phyloP scores from a whole-genome alignment of 352 stramenopile species.

The Aphanomyces invadans region DNA sequence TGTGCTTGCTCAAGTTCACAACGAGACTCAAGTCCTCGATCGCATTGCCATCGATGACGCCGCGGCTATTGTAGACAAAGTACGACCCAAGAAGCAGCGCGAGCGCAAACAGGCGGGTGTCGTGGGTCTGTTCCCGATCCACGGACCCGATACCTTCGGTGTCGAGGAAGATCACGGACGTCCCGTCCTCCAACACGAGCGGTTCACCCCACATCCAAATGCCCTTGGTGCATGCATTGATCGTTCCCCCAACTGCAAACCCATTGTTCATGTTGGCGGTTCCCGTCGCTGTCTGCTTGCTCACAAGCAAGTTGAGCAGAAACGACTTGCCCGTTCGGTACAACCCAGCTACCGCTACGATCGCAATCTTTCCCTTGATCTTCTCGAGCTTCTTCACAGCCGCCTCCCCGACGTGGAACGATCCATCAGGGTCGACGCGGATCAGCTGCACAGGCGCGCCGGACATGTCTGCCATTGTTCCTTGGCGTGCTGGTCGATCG shows the following conservation, averaged over 20 bases:
- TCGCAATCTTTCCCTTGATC: conserved; percentile 70
- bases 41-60: conserved; percentile 84
- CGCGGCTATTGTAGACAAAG: conserved; percentile 89
- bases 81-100: conserved; percentile 75
- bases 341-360: conserved; percentile 78
- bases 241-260: conserved; percentile 76
- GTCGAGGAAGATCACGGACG: conserved; percentile 81
- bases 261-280: conserved; percentile 33
- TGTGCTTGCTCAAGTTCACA: conserved; percentile 86
- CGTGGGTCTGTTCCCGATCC: conserved; percentile 80
- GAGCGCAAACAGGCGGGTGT: conserved; percentile 86
- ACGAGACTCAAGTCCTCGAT: conserved; percentile 87
- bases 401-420: conserved; percentile 72
- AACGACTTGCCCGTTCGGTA: conserved; percentile 89
- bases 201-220: conserved; percentile 89
- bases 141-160: conserved; percentile 82
- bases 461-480: conserved; percentile 24
- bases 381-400: conserved; percentile 54
- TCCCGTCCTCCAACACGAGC: conserved; percentile 45
- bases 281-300: conserved; percentile 25
- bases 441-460: conserved; percentile 67
- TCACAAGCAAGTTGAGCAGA: conserved; percentile 81
- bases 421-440: conserved; percentile 64
- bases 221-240: conserved; percentile 88
- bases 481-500: conserved; percentile 13